Base-by-base conservation (phyloP, 768 basidiomycete species). In the Macrolepiota fuliginosa region DNA sequence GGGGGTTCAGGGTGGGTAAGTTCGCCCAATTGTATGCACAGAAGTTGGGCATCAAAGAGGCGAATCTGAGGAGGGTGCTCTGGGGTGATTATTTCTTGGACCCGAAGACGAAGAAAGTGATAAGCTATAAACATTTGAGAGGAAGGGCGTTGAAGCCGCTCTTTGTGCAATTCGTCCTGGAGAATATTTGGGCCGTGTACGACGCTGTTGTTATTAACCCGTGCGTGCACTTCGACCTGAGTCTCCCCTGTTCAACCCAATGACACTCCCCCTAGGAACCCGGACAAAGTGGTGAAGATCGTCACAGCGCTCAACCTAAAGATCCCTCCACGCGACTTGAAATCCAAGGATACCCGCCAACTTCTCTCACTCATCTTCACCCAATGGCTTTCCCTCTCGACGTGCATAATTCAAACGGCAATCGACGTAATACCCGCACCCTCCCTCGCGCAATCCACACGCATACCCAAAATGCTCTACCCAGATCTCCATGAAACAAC, bases 61-160 rank as follows among this genome's bases (percentile, higher is more conserved):
- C 79, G 4, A 96, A 92, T 69, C 76, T 99, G 39, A 81, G 91
- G 62, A 82, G 86, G 54, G 94, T 94, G 9, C 79, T 99, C 5
- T 99, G 97, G 97, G 97, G 97, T 2, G 97, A 98, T 73, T 98
- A 89, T 71, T 99, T 91, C 74, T 81, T 98, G 55, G 97, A 98
- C 72, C 92, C 96, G 0, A 98, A 98, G 77, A 91, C 91, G 47
- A 98, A 97, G 74, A 83, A 86, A 66, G 91, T 98, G 40, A 88
- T 98, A 70, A 92, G 89, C 67, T 80, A 94, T 73, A 96, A 94
- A 74, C 91, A 96, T 74, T 82, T 98, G 62, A 85, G 84, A 55
- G 96, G 94, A 17, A 85, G 94, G 46, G 81, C 85, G 53, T 74
- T 98, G 71, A 98, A 98, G 76, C 93, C 96, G 11, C 81, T 98